phyloP scores from a whole-genome alignment of 768 basidiomycete species.

The Pisolithus albus region DNA sequence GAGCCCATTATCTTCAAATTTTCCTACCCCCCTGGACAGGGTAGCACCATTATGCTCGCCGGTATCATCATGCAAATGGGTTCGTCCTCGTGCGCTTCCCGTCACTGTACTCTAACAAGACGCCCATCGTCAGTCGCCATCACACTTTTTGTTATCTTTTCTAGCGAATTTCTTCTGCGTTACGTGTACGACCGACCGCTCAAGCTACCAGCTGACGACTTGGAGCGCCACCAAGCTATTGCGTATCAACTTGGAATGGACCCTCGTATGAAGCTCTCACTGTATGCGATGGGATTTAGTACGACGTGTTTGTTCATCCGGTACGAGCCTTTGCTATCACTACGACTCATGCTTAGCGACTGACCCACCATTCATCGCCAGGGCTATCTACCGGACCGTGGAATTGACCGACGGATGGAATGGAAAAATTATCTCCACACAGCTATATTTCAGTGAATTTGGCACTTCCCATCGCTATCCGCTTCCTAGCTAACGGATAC shows the following conservation, averaged over 20 bases:
- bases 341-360: background rate
- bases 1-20: background rate
- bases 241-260: constrained; percentile 14
- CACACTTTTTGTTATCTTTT: constrained; percentile 32
- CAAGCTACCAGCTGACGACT: constrained; percentile 6
- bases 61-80: constrained; percentile 58
- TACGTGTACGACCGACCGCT: constrained; percentile 32
- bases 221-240: constrained; percentile 4
- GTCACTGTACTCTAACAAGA: constrained; percentile 6
- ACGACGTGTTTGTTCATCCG: constrained; percentile 46
- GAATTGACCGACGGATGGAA: constrained; percentile 34
- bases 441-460: constrained; percentile 39
- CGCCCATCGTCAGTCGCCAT: constrained; percentile 29
- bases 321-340: constrained; percentile 17
- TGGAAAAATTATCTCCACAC: constrained; percentile 42
- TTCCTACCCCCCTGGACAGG: constrained; percentile 17
- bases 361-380: constrained; percentile 6
- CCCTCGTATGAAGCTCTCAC: constrained; percentile 4
- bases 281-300: constrained; percentile 29
- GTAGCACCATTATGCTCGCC: constrained; percentile 49
- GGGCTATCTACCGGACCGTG: constrained; percentile 44
- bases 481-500: background rate
- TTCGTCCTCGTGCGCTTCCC: constrained; percentile 6
- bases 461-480: constrained; percentile 10
- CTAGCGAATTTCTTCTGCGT: constrained; percentile 40